phyloP scores from a whole-genome alignment of 2,329 filamentous ascomycete genomes.

The Mollisia scopiformis region DNA sequence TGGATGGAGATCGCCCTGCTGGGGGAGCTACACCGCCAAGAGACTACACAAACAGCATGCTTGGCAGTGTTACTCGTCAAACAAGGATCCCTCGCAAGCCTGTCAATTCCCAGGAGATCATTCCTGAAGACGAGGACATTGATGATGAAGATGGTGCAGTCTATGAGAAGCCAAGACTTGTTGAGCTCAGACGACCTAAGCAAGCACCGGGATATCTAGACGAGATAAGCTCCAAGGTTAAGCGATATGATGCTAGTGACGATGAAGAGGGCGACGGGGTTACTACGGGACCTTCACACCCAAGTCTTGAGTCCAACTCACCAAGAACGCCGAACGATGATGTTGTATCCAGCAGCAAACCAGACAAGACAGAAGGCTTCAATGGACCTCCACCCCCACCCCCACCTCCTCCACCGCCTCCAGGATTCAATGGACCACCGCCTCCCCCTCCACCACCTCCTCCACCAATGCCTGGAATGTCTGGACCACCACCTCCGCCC shows the following conservation, averaged over 20 bases:
- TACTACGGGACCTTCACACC: slow-evolving; percentile 76
- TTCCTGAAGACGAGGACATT: slow-evolving; percentile 45
- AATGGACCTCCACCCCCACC: slow-evolving; percentile 41
- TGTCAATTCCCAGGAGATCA: slow-evolving; percentile 41
- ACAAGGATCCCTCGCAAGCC: slow-evolving; percentile 60
- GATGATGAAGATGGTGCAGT: slow-evolving; percentile 56
- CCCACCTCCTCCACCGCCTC: slow-evolving; percentile 44
- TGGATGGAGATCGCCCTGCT: slow-evolving; percentile 65
- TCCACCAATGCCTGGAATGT: slow-evolving; percentile 47
- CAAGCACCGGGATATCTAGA: slow-evolving; percentile 62
- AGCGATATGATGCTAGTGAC: slow-evolving; percentile 63
- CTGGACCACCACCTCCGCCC: slow-evolving; percentile 44
- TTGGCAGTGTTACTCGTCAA: slow-evolving; percentile 71
- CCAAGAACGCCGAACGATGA: slow-evolving; percentile 55
- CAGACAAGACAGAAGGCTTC: slow-evolving; percentile 32
- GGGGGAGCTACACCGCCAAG: slow-evolving; percentile 50
- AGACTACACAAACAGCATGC: slow-evolving; percentile 71
- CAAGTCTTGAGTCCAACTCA: slow-evolving; percentile 69
- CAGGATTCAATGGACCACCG: slow-evolving; percentile 38
- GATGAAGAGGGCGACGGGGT: slow-evolving; percentile 60
- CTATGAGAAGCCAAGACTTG: slow-evolving; percentile 73
- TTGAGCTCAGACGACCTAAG: slow-evolving; percentile 74
- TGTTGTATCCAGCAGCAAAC: slow-evolving; percentile 1
- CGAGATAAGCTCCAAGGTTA: slow-evolving; percentile 77
- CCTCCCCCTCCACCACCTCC: slow-evolving; percentile 42